Evolutionary conservation across 176 grass and related monocot genomes (phyloP), one percentile per base, ranked within the genome.

Genomic region (Paspalum notatum): DNA sequence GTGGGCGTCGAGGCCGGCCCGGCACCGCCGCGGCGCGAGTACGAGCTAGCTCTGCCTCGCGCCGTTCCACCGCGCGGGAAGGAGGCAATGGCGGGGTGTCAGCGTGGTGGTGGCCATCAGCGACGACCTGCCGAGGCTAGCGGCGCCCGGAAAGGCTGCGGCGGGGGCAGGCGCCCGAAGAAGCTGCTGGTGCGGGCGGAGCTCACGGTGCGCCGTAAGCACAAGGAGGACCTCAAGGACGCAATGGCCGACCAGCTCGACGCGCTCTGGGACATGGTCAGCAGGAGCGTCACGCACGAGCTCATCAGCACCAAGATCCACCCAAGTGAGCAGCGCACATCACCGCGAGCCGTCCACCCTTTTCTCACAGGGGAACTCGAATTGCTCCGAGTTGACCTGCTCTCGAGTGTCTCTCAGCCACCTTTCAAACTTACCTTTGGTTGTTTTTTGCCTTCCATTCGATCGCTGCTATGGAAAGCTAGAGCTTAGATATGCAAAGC

Each of bases 201-300:
- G 85, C 56, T 99, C 62, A 99, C 92, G 55, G 93, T 99, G 82
- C 85, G 93, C 76, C 83, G 92, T 67, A 99, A 99, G 96, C 86
- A 79, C 37, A 99, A 99, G 86, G 96, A 99, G 85, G 96, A 95
- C 88, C 63, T 99, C 64, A 95, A 93, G 87, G 96, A 99, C 51
- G 72, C 85, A 39, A 68, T 99, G 69, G 96, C 85, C 25, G 90
- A 82, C 11, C 86, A 95, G 74, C 90, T 99, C 21, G 96, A 99
- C 61, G 90, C 92, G 55, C 77, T 99, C 53, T 84, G 88, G 80
- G 90, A 93, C 77, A 95, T 93, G 96, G 79, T 99, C 45, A 93
- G 96, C 83, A 71, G 87, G 61, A 88, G 83, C 75, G 93, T 99
- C 68, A 53, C 81, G 85, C 84, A 95, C 76, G 87, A 99, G 86